Evolutionary conservation across 2,329 filamentous ascomycete species (phyloP).

Genomic region (Epichloe brachyelytri): DNA sequence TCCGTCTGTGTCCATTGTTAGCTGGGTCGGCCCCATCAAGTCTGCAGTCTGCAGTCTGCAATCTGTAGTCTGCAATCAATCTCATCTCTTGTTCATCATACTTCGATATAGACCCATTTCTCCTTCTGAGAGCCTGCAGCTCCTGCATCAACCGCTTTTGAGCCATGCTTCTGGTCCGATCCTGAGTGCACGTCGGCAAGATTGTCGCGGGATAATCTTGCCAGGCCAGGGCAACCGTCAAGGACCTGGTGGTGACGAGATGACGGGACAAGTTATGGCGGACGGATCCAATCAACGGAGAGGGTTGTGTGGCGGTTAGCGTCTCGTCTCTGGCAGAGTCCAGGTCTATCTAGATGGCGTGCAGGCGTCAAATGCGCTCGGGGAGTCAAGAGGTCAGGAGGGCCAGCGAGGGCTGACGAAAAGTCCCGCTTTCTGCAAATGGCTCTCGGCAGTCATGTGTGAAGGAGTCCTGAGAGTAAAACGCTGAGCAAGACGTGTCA

Average conservation of each 20-base stretch:
- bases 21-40: background rate
- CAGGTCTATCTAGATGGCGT: too few species aligned
- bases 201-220: background rate
- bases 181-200: background rate
- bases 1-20: constrained; percentile 41
- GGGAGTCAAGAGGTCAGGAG: background rate
- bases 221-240: background rate
- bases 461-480: background rate
- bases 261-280: background rate
- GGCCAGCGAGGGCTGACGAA: background rate
- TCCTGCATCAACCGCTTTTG: constrained; percentile 82
- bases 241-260: background rate
- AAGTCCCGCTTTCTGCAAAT: background rate
- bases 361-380: background rate
- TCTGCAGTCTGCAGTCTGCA: background rate
- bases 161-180: constrained; percentile 22
- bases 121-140: constrained; percentile 73
- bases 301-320: background rate
- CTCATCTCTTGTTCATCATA: constrained; percentile 26
- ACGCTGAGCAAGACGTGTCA: background rate
- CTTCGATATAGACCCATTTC: constrained; percentile 87
- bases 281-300: background rate
- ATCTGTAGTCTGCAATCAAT: background rate
- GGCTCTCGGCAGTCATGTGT: background rate
- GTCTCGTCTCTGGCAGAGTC: too few species aligned